Evolutionary conservation across 2,329 filamentous ascomycete genomes (phyloP), one percentile per base, ranked within the genome.

Genomic region (Verticillium nonalfalfae): DNA sequence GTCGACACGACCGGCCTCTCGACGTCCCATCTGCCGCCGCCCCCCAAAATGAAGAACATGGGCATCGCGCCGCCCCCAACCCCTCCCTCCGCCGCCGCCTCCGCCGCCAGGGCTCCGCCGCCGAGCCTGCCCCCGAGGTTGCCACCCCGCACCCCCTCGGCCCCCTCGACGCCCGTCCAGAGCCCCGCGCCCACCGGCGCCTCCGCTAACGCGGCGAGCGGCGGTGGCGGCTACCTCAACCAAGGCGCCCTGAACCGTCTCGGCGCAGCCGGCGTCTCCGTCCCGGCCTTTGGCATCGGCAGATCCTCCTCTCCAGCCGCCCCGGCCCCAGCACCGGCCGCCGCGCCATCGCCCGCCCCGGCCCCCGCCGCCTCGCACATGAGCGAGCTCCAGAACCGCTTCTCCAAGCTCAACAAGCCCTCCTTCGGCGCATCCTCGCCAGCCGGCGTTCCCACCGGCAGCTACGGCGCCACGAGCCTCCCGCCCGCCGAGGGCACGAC

Each of bases 261-360:
- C 9, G 85, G 87, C 11, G 83, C 86, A 40, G 88, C 90, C 1
- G 93, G 93, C 1, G 81, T 97, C 6, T 90, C 88, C 0, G 91
- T 97, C 0, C 89, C 92, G 0, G 89, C 84, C 0, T 78, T 97
- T 4, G 90, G 90, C 5, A 96, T 96, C 63, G 87, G 86, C 3
- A 72, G 58, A 35, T 65, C 70, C 33, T 63, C 71, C 18, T 35
- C 66, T 61, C 59, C 67, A 38, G 59, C 61, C 11, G 59, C 64
- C 14, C 56, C 62, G 6, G 10, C 61, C 68, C 70, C 66, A 65
- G 63, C 68, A 67, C 70, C 65, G 61, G 72, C 70, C 57, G 71
- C 62, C 66, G 70, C 68, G 54, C 62, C 68, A 34, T 65, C 68
- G 58, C 70, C 71, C 34, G 67, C 67, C 52, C 68, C 67, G 26